Evolutionary conservation across 345 rosid genomes (phyloP), one percentile per base, ranked within the genome.

Genomic region (Lepidium didymum): DNA sequence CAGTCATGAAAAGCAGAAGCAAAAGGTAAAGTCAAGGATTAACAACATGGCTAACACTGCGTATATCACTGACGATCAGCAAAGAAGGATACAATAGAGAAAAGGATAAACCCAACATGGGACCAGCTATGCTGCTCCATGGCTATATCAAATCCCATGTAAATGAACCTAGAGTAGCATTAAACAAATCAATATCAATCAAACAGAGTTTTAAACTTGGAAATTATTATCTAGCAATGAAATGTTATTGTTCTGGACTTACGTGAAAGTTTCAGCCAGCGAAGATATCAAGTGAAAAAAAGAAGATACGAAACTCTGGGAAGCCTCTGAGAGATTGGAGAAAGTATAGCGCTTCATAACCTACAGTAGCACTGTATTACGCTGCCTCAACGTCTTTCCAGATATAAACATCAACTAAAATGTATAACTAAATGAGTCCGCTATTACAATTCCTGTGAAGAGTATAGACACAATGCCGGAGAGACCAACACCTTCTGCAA

Each of bases 111-210:
- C 60, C 98, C 98, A 46, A 85, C 70, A 53, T 93, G 97, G 8
- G 98, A 93, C 97, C 98, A 92, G 76, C 98, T 90, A 69, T 93
- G 97, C 78, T 85, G 85, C 74, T 91, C 99, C 91, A 94, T 91
- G 55, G 95, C 96, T 75, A 94, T 94, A 80, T 88, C 97, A 76
- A 94, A 94, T 10, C 99, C 99, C 99, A 94, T 91, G 85, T 91
- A 94, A 42, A 94, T 94, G 68, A 92, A 92, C 77, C 98, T 92
- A 89, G 14, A 79, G 57, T 61, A 38, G 50, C 47, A 68, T 45
- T 10, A 37, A 38, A 19, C 50, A 69, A 56, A 58, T 27, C 51
- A 47, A 58, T 36, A 58, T 58, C 44, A 67, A 47, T 37, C 65
- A 40, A 47, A 27, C 23, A 15, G 47, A 10, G 7, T 29, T 57